Percentiles rank a stretch among this genome's conserved stretches.
phyloP scores from a whole-genome alignment of 2,329 filamentous ascomycete genomes.

The Beauveria varroae region DNA sequence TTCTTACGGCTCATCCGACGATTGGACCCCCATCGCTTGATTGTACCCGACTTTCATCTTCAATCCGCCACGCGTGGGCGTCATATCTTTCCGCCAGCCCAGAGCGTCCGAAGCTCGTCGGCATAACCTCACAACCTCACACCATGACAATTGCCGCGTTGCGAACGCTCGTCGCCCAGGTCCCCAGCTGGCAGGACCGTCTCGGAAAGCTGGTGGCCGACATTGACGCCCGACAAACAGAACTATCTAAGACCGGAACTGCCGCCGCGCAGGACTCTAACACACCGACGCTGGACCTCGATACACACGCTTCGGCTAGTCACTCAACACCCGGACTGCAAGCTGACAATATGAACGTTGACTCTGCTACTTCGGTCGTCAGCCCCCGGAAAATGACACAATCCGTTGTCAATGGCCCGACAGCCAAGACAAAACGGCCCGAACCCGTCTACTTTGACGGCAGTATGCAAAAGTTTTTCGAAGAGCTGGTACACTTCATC shows the following conservation, averaged over 20 bases:
- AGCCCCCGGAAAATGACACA: not conserved
- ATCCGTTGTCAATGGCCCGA: not conserved
- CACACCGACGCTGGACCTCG: not conserved
- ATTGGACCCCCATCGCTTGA: not conserved
- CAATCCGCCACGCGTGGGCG: not conserved
- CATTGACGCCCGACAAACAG: slow-evolving; percentile 53
- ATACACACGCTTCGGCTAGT: not conserved
- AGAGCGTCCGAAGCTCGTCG: not conserved
- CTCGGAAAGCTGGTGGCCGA: slow-evolving; percentile 54
- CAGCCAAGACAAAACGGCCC: slow-evolving; percentile 30
- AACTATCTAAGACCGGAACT: slow-evolving; percentile 43
- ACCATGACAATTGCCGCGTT: slow-evolving; percentile 48
- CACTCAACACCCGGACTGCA: not conserved
- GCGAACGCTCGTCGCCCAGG: slow-evolving; percentile 44
- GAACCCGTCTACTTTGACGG: slow-evolving; percentile 85
- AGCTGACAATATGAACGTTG: slow-evolving; percentile 4
- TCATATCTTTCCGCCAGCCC: not conserved
- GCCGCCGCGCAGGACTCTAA: slow-evolving; percentile 14
- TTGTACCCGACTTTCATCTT: not conserved
- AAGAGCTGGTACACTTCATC: slow-evolving; percentile 74
- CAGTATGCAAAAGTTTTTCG: slow-evolving; percentile 75
- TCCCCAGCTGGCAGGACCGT: slow-evolving; percentile 52
- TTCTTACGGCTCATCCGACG: not conserved
- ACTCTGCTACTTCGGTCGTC: not conserved
- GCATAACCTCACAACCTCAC: not conserved